A percentile compares a stretch with the other conserved stretches of the same genome.
phyloP scores from a whole-genome alignment of 176 grass and related monocot species.

The Aegilops longissima region DNA sequence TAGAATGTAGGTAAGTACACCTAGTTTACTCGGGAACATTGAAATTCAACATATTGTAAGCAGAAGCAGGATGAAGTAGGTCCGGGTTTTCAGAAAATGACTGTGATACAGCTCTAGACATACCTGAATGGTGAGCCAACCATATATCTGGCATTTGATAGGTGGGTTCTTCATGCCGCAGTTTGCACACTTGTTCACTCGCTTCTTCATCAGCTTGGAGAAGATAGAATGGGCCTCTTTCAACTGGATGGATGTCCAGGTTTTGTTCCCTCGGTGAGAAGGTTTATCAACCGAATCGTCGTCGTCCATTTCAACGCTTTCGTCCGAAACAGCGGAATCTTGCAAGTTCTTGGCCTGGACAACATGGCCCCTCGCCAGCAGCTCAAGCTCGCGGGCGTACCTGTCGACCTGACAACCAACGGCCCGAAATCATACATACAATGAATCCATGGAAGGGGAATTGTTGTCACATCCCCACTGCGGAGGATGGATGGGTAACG shows the following conservation, averaged over 20 bases:
- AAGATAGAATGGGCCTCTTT: conserved; percentile 60
- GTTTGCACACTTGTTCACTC: conserved; percentile 58
- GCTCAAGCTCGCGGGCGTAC: conserved; percentile 52
- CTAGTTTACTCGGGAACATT: neutral
- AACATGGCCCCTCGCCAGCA: conserved; percentile 72
- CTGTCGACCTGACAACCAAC: conserved; percentile 55
- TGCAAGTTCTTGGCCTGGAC: conserved; percentile 61
- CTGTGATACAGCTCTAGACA: neutral
- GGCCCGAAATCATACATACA: neutral
- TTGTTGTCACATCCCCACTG: too few relatives aligned
- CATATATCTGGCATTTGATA: conserved; percentile 68
- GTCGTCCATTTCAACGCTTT: conserved; percentile 41
- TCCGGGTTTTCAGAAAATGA: neutral
- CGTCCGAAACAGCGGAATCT: conserved; percentile 12
- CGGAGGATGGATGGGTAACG: neutral
- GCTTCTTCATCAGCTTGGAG: conserved; percentile 55
- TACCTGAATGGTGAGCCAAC: conserved; percentile 86
- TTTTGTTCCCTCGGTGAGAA: conserved; percentile 20
- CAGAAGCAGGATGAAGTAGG: conserved; percentile 3
- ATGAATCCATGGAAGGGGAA: neutral
- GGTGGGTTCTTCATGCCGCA: conserved; percentile 59
- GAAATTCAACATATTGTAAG: neutral
- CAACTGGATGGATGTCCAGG: conserved; percentile 79
- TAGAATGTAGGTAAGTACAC: neutral
- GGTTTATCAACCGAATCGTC: conserved; percentile 12